Evolutionary conservation across 2,329 filamentous ascomycete genomes (phyloP).

Genomic region (Beauveria pseudobassiana): DNA sequence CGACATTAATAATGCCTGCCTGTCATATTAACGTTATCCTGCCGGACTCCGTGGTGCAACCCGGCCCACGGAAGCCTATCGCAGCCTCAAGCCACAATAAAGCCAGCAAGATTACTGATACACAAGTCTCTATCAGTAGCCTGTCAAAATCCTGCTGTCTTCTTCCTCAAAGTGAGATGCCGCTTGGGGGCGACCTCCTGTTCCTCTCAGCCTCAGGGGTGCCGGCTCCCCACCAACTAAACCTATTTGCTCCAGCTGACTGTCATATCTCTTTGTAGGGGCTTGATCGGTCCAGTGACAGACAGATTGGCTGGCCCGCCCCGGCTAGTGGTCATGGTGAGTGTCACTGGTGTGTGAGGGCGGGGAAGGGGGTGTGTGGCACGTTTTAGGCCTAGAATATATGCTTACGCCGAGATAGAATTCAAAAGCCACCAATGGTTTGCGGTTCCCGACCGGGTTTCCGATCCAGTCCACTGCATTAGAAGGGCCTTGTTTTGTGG

Average conservation of each 20-base stretch:
- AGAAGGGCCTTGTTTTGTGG: conserved; percentile 5
- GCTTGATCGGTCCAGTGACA: conserved; percentile 4
- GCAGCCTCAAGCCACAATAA: neutral
- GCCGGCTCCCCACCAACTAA: neutral
- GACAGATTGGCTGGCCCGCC: neutral
- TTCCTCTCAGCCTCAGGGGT: neutral
- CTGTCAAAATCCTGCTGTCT: neutral
- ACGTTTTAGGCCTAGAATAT: neutral
- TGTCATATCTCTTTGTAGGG: neutral
- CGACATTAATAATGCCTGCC: neutral
- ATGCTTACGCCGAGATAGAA: conserved; percentile 3
- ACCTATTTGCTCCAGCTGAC: neutral
- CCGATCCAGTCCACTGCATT: conserved; percentile 1
- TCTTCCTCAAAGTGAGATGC: neutral
- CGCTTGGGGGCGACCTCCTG: neutral
- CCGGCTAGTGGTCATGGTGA: neutral
- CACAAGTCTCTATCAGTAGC: too few relatives aligned
- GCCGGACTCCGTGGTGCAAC: neutral
- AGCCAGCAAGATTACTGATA: too few relatives aligned
- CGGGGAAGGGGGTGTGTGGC: neutral
- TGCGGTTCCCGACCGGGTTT: conserved; percentile 4
- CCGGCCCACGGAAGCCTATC: neutral
- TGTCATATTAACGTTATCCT: neutral
- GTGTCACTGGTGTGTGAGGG: too few relatives aligned
- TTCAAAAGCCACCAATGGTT: conserved; percentile 9